Evolutionary conservation across 2,329 filamentous ascomycete genomes (phyloP).

Genomic region (Pyricularia pennisetigena): DNA sequence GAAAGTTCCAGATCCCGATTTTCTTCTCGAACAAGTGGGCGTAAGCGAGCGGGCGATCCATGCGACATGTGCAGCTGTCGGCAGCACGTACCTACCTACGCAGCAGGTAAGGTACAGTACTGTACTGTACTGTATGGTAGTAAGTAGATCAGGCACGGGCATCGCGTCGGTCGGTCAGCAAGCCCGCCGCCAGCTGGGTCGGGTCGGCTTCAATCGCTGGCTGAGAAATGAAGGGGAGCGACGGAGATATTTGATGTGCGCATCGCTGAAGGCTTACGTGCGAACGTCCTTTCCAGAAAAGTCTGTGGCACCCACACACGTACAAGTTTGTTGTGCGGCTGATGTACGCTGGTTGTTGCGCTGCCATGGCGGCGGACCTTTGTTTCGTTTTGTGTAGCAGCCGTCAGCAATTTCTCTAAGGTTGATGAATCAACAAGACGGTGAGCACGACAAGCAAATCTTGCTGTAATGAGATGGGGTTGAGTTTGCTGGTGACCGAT

Average conservation of each 20-base stretch:
- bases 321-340: neutral
- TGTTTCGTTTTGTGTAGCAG: neutral
- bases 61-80: neutral
- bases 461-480: neutral
- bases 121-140: neutral
- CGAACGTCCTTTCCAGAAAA: neutral
- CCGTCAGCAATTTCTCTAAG: neutral
- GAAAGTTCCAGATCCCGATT: neutral
- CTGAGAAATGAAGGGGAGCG: neutral
- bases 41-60: neutral
- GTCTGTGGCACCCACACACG: neutral
- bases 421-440: neutral
- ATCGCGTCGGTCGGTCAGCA: neutral
- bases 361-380: neutral
- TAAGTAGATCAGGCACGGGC: neutral
- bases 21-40: conserved; percentile 1
- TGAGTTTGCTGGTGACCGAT: neutral
- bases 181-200: neutral
- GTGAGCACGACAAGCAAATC: neutral
- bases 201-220: neutral
- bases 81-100: neutral
- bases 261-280: neutral
- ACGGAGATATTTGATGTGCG: neutral
- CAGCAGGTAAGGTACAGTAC: neutral
- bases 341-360: neutral